These are phyloP conservation scores for Chloromonas sp. DNA, from an alignment of 163 green algal species.

Conservation along the genomic window DNA sequence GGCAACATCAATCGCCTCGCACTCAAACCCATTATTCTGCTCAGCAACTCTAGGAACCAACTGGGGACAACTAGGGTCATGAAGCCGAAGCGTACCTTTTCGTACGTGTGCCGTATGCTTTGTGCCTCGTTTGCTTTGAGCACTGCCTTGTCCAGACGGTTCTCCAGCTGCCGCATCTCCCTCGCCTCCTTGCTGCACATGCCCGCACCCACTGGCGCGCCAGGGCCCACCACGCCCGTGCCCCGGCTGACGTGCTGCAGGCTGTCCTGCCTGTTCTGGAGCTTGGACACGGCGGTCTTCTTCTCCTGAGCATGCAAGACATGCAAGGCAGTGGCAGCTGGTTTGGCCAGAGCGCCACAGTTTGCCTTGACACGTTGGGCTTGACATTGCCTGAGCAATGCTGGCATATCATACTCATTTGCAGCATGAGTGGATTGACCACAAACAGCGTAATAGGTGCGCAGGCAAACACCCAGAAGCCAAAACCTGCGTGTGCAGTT, in stretches of 20 bases:
- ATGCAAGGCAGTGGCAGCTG: background rate
- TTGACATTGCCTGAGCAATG: too few relatives aligned
- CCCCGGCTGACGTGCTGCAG: background rate
- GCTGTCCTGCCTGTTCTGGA: slow-evolving; percentile 32
- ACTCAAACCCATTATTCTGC: too few relatives aligned
- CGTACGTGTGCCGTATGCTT: slow-evolving; percentile 54
- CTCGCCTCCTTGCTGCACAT: slow-evolving; percentile 23
- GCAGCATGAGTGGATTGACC: too few relatives aligned
- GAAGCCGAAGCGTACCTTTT: slow-evolving; percentile 32
- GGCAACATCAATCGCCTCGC: too few relatives aligned
- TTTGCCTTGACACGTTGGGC: too few relatives aligned
- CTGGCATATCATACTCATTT: too few relatives aligned
- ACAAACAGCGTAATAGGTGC: too few relatives aligned
- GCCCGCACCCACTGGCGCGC: background rate
- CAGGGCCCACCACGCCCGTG: background rate
- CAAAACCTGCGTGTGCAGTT: too few relatives aligned
- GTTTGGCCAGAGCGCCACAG: background rate
- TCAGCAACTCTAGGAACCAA: background rate
- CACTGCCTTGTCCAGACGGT: slow-evolving; percentile 54
- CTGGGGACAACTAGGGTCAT: background rate
- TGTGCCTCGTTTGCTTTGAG: slow-evolving; percentile 60
- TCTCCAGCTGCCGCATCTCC: slow-evolving; percentile 50
- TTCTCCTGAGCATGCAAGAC: slow-evolving; percentile 22
- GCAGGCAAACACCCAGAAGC: too few relatives aligned
- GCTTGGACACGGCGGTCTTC: slow-evolving; percentile 30